Evolutionary conservation across 108 stramenopile genomes (phyloP), one percentile per base, ranked within the genome.

Genomic region (Craspedostauros australis): DNA sequence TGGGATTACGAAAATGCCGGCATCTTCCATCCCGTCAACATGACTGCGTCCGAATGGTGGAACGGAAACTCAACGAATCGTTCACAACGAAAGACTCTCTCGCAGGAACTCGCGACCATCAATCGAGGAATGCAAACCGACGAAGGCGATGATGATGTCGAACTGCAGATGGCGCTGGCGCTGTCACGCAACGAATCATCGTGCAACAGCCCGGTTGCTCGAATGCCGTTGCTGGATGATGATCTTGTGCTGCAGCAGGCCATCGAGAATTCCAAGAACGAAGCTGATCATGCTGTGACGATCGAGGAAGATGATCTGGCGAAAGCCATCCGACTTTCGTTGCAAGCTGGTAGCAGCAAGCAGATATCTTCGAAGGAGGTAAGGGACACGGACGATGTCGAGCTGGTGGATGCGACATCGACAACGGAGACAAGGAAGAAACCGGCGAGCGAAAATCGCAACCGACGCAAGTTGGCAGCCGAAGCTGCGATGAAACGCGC

Each of bases 401-500:
- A 12, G 11, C 34, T 36, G 11, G 34, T 12, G 12, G 34, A 11
- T 12, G 34, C 34, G 34, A 12, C 12, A 36, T 12, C 34, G 12
- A 36, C 34, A 11, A 11, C 12, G 12, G 34, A 36, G 12, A 11
- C 34, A 12, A 36, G 11, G 12, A 42, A 18, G 41, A 42, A 21
- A 21, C 19, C 4, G 41, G 9, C 6, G 41, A 42, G 20, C 5
- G 4, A 5, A 14, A 50, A 30, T 24, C 53, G 38, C 4, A 39
- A 38, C 26, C 39, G 41, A 40, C 37, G 53, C 25, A 38, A 54
- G 15, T 39, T 54, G 2, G 53, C 53, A 4, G 53, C 53, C 9
- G 53, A 54, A 39, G 53, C 53, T 23, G 53, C 53, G 2, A 4
- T 54, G 53, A 54, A 40, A 14, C 53, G 53, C n/a, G n/a, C n/a